Conservation (phyloP, 306 rosid species). For the Rosa persica region DNA sequence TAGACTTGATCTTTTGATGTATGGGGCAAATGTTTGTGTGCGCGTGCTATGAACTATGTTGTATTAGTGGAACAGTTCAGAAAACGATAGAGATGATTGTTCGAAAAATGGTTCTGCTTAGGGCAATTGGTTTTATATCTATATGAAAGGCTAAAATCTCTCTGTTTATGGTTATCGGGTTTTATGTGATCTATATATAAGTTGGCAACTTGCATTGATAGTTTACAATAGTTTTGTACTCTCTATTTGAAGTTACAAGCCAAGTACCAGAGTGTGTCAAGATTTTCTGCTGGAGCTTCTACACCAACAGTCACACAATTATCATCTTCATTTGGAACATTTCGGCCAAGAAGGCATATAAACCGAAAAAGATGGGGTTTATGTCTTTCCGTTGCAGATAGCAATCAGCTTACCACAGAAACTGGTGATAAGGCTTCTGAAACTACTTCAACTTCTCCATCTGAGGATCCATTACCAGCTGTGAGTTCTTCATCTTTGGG, state of each 20-base stretch:
- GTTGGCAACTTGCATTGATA: slow-evolving; percentile 20
- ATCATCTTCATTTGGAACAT: slow-evolving; percentile 33
- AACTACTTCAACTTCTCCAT: slow-evolving; percentile 35
- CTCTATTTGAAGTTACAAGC: slow-evolving; percentile 52
- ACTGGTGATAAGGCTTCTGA: slow-evolving; percentile 41
- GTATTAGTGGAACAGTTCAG: neutral
- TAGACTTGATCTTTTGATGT: neutral
- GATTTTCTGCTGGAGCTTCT: slow-evolving; percentile 52
- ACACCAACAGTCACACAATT: slow-evolving; percentile 40
- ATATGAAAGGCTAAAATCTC: neutral
- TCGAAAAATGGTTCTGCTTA: neutral
- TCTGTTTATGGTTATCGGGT: neutral
- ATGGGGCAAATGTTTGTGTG: neutral
- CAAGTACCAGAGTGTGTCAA: slow-evolving; percentile 51
- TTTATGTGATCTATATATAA: slow-evolving; percentile 15
- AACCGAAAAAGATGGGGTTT: slow-evolving; percentile 40
- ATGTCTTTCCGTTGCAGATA: slow-evolving; percentile 57
- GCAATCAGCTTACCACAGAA: slow-evolving; percentile 62
- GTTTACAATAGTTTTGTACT: slow-evolving; percentile 26
- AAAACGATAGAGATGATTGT: neutral
- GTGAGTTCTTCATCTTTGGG: slow-evolving; percentile 25
- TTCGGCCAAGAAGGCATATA: slow-evolving; percentile 39
- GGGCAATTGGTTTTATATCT: neutral
- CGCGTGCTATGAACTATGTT: neutral
- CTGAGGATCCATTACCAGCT: slow-evolving; percentile 29